Base-by-base conservation (phyloP, 176 grass and related monocot species). In the Oryza punctata region DNA sequence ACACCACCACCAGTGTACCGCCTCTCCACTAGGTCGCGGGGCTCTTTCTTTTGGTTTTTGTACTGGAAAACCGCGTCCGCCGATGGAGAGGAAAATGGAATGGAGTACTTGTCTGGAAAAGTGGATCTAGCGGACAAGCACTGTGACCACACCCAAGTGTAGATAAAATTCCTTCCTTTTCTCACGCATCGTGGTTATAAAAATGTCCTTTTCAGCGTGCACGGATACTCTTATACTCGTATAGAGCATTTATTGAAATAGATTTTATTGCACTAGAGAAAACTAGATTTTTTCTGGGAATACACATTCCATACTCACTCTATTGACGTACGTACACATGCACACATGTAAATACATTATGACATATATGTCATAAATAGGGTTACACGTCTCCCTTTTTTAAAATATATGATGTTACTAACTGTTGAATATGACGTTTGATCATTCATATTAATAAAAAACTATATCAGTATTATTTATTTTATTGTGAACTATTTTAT, bases 21-120 rank as follows among this genome's bases (percentile, higher is more conserved):
- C 81, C 32, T 74, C 35, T 29, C 75, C 67, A 67, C 80, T 59
- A 59, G 86, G 78, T 72, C 43, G 78, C 72, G 43, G 72, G 83
- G n/a, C 66, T 21, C 88, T 57, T 78, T 81, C 67, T 13, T 43
- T 50, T 47, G 21, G 14, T 15, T 60, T 78, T 77, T 81, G 78
- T 77, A n/a, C 57, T 59, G 41, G 21, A 77, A 85, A 90, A 82
- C 78, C 78, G 88, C 78, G 78, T 90, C 59, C 12, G 19, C 44
- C 72, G 63, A 35, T 8, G 0, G 15, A 7, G 45, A 33, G 28
- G 63, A 33, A 33, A 33, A 33, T 33, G 28, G 69, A 66, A 37
- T 32, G 27, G 15, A 29, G 5, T 78, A 65, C 65, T 73, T 82
- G 54, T 73, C 52, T 46, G 67, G 12, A 47, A 64, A 63, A 63